Evolutionary conservation across 768 basidiomycete species (phyloP), one percentile per base, ranked within the genome.

Genomic region (Fistulinella prunicolor): DNA sequence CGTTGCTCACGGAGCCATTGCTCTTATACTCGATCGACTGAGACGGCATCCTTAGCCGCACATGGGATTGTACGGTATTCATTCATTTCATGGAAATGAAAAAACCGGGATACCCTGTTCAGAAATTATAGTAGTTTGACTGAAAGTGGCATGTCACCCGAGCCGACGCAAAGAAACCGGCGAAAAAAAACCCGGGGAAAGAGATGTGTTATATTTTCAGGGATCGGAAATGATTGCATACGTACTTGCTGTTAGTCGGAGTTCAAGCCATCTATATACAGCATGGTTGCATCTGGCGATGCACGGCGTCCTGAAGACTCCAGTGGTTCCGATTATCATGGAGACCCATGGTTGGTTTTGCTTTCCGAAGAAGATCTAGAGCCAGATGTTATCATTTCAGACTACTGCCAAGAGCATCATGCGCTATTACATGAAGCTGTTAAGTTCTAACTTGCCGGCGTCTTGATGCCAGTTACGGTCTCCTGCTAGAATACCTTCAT

Each of bases 1-100:
- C n/a, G n/a, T n/a, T n/a, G n/a, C n/a, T n/a, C 24, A 32, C 14
- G 39, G 8, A 12, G 36, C 14, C 17, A 34, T 13, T 16, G 24
- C n/a, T 48, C 48, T 64, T 62, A 56, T 63, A 62, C 38, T 29
- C 14, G 19, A 39, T 13, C 26, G 34, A 37, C 29, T 17, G n/a
- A 6, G 22, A 48, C 29, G 29, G 44, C 26, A 44, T 34, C 14
- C 29, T 16, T 16, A 38, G 9, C 53, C 42, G 42, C 28, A 47
- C 34, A 52, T 23, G 53, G 46, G 38, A 51, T 51, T 9, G 26
- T n/a, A 40, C 29, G 32, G 30, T n/a, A n/a, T n/a, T n/a, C 23
- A 17, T 49, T 50, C 43, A 46, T 54, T 52, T 47, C 50, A 37
- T 29, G 22, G 45, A 42, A 26, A 55, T 50, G 44, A 51, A 44